A percentile compares a stretch with the other conserved stretches of the same genome.
phyloP scores from a whole-genome alignment of 108 stramenopile species.

The Cyclostephanos invisitatus region DNA sequence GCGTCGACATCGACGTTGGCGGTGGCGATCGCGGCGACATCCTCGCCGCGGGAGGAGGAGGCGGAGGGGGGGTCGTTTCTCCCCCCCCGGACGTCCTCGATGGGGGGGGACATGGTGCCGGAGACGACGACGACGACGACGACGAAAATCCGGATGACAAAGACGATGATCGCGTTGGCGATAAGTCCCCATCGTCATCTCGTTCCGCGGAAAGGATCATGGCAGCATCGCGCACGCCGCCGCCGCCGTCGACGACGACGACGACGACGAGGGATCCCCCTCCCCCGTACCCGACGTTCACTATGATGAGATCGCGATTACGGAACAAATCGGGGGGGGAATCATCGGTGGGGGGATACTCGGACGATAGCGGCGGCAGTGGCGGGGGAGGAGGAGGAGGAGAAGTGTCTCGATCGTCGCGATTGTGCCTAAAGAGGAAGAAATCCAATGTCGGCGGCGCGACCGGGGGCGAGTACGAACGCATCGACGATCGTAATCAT shows the following conservation, averaged over 20 bases:
- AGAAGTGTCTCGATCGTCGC: neutral
- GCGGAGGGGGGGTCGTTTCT: no score
- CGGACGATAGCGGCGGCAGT: neutral
- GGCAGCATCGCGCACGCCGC: no score
- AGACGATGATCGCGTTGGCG: conserved; percentile 15
- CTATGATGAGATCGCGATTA: neutral
- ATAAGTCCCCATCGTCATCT: neutral
- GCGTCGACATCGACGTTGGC: neutral
- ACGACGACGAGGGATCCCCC: no score
- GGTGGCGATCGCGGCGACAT: neutral
- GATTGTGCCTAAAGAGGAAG: conserved; percentile 9
- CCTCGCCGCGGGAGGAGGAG: neutral
- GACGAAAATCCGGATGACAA: neutral
- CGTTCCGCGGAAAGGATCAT: neutral
- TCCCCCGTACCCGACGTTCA: neutral
- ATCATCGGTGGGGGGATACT: neutral
- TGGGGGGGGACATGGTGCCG: no score
- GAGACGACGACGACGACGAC: neutral
- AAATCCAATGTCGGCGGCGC: neutral
- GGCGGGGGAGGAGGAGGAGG: neutral
- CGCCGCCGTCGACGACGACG: no score
- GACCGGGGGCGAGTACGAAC: neutral
- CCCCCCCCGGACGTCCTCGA: neutral
- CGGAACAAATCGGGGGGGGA: neutral
- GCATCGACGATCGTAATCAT: neutral